Percentiles rank a stretch among this genome's conserved stretches.
Evolutionary conservation across 1,139 yeast species (phyloP).

Genomic region (Maudiozyma humilis): DNA sequence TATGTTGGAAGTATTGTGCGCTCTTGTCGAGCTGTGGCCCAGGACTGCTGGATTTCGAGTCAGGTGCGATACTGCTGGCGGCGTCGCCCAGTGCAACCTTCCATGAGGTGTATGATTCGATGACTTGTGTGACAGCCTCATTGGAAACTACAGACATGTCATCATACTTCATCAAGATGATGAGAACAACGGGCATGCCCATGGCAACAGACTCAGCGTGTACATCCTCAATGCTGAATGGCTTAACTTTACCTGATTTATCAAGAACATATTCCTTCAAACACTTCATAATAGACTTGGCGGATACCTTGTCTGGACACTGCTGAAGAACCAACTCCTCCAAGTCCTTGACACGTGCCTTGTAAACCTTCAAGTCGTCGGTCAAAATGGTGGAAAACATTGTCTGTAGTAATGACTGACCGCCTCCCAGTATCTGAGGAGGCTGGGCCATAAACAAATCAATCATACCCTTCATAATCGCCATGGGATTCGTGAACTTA

Average conservation of each 20-base stretch:
- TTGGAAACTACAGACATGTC: conserved; percentile 17
- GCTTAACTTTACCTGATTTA: conserved; percentile 13
- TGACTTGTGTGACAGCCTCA: conserved; percentile 22
- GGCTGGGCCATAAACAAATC: conserved; percentile 77
- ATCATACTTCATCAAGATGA: conserved; percentile 25
- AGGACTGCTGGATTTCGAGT: conserved; percentile 10
- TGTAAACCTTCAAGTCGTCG: conserved; percentile 69
- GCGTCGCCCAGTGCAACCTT: conserved; percentile 23
- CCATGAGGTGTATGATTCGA: conserved; percentile 34
- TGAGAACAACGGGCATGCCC: conserved; percentile 32
- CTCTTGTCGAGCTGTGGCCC: conserved; percentile 16
- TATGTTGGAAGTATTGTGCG: conserved; percentile 36
- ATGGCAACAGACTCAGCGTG: conserved; percentile 34
- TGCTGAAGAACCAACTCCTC: conserved; percentile 34
- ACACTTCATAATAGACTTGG: conserved; percentile 22
- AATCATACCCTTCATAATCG: conserved; percentile 66
- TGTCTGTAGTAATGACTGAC: conserved; percentile 59
- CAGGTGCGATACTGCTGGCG: conserved; percentile 11
- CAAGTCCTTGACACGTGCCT: conserved; percentile 45
- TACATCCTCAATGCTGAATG: conserved; percentile 24
- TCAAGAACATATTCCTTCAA: conserved; percentile 28
- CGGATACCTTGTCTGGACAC: conserved; percentile 19
- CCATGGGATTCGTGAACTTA: conserved; percentile 76
- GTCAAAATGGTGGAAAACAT: conserved; percentile 65
- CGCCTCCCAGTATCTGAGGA: conserved; percentile 38